Percentiles rank a stretch among this genome's conserved stretches.
Conservation (phyloP, 2,329 filamentous ascomycete species). For the Nothophoma quercina region DNA sequence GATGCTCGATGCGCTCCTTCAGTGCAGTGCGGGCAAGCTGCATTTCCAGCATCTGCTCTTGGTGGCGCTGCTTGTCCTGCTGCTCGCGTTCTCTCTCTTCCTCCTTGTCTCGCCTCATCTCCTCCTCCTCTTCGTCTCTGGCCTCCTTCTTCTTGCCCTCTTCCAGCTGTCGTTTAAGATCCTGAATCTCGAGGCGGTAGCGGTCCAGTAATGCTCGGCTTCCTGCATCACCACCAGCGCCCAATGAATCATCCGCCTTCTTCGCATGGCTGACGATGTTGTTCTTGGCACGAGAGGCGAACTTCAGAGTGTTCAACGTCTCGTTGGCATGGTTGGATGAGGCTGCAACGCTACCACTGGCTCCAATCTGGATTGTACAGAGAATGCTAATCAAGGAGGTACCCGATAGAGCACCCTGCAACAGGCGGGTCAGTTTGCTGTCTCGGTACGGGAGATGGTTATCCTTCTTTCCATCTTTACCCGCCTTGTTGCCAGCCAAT, state of each 20-base stretch:
- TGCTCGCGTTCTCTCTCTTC: slow-evolving; percentile 70
- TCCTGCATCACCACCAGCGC: slow-evolving; percentile 79
- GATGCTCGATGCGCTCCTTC: slow-evolving; percentile 96
- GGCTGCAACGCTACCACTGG: slow-evolving; percentile 73
- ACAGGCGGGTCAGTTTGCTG: slow-evolving; percentile 91
- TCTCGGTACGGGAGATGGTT: slow-evolving; percentile 97
- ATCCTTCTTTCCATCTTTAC: slow-evolving; percentile 79
- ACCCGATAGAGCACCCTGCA: slow-evolving; percentile 91
- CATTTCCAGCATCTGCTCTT: slow-evolving; percentile 99
- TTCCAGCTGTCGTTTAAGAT: slow-evolving; percentile 81
- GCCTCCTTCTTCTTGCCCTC: slow-evolving; percentile 65
- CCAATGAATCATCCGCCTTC: slow-evolving; percentile 86
- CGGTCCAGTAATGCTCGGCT: slow-evolving; percentile 88
- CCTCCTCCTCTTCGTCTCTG: slow-evolving; percentile 65
- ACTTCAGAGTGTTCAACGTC: slow-evolving; percentile 95
- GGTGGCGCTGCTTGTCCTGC: slow-evolving; percentile 84
- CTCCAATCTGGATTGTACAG: slow-evolving; percentile 92
- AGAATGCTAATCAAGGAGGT: slow-evolving; percentile 96
- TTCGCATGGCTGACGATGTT: slow-evolving; percentile 98
- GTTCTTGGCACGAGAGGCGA: slow-evolving; percentile 95
- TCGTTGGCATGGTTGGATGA: slow-evolving; percentile 81
- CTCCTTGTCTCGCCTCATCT: slow-evolving; percentile 68
- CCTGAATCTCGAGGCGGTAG: slow-evolving; percentile 91
- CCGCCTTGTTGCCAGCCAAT: slow-evolving; percentile 85
- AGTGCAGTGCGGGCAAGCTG: slow-evolving; percentile 93